These are phyloP conservation scores for Apiospora aurea DNA, from an alignment of 2,329 filamentous ascomycete species.

Conservation along the genomic window DNA sequence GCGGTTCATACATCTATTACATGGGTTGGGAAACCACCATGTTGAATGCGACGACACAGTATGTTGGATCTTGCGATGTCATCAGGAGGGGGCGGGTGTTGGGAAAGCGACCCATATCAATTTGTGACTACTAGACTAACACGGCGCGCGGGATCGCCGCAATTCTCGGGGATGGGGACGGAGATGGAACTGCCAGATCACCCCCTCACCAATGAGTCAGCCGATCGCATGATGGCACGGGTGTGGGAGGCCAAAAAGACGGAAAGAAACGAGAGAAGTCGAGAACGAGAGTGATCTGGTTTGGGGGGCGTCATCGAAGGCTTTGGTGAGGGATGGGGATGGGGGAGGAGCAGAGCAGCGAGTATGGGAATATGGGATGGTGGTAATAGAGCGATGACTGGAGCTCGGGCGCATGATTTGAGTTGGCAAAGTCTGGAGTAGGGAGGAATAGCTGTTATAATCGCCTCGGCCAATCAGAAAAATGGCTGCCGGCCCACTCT, in stretches of 20 bases:
- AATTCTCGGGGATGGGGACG: slow-evolving; percentile 4
- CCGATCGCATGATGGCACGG: slow-evolving; percentile 36
- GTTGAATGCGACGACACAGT: slow-evolving; percentile 14
- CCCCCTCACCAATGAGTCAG: slow-evolving; percentile 37
- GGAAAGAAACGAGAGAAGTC: slow-evolving; percentile 37
- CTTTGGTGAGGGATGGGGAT: slow-evolving; percentile 28
- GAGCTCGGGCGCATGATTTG: slow-evolving; percentile 25
- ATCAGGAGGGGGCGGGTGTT: slow-evolving; percentile 24
- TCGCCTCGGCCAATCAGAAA: slow-evolving; percentile 51
- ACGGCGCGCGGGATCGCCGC: slow-evolving; percentile 28
- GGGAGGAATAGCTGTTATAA: slow-evolving; percentile 33
- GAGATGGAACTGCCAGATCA: slow-evolving; percentile 4
- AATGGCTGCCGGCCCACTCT: slow-evolving; percentile 37
- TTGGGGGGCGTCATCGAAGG: slow-evolving; percentile 25
- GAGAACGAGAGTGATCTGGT: slow-evolving; percentile 33
- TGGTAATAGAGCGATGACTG: slow-evolving; percentile 2
- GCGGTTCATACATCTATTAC: slow-evolving; percentile 10
- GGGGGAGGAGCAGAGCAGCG: slow-evolving; percentile 20
- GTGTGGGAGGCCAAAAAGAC: slow-evolving; percentile 34
- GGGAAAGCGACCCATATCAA: slow-evolving; percentile 9
- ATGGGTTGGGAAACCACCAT: slow-evolving; percentile 18
- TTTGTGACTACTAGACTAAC: slow-evolving; percentile 31
- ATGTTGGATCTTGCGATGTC: slow-evolving; percentile 27
- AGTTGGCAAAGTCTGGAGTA: slow-evolving; percentile 32
- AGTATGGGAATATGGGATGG: slow-evolving; percentile 26